Base-by-base conservation (phyloP, 1,284 basidiomycete species). In the Leccinum fuscescens region DNA sequence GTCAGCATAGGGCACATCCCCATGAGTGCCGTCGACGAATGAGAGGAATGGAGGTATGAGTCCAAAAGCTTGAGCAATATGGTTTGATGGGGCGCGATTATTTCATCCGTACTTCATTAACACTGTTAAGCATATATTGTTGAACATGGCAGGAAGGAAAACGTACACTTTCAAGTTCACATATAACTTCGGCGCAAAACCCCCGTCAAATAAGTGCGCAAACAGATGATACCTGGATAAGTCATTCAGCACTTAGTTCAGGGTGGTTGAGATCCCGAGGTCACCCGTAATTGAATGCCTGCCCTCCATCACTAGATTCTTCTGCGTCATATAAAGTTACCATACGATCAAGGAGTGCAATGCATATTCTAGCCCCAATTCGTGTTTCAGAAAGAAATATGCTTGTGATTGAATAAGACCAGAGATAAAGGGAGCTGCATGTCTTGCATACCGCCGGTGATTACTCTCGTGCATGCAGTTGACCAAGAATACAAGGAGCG, bases 41-140 rank as follows among this genome's bases (percentile, higher is more conserved):
- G 68, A 17, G 70, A 61, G 9, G 83, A 79, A 65, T 90, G 86
- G 56, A 93, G 77, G 69, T 89, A 87, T 2, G 92, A 90, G 72
- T 96, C 94, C 15, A 94, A 76, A 6, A 95, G 78, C 74, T 94
- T 95, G 59, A 96, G 82, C n/a, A 95, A 76, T 11, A 85, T 89
- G 1, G 86, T 93, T 73, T 95, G 93, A 66, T 89, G 86, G 1
- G 92, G 91, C 3, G 90, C 85, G 46, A 94, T 82, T n/a, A 86
- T 79, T 74, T 94, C 92, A 53, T 82, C 84, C 27, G 77, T 65
- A 62, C 91, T 93, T 70, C 53, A 20, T 54, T 51, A n/a, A 44
- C 42, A 51, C 57, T 54, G 37, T 61, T 60, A 58, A 65, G 64
- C n/a, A 64, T 58, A 59, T 24, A 54, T 35, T 44, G 3, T 24